phyloP scores from a whole-genome alignment of 2,329 filamentous ascomycete genomes.

The Monosporascus sp. region DNA sequence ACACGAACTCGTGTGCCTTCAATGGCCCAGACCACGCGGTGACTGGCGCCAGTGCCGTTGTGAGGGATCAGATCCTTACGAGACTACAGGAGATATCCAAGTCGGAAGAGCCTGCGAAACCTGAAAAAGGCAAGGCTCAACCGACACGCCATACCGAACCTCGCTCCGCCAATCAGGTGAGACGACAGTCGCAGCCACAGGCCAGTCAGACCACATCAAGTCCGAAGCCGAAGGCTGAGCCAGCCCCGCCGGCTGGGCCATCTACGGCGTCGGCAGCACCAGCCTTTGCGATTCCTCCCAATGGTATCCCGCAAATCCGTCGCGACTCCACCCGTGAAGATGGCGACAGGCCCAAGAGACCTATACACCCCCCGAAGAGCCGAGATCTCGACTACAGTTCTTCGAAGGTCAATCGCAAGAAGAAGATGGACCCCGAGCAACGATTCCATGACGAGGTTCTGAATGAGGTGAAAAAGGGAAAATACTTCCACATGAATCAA shows the following conservation, averaged over 20 bases:
- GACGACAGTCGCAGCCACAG: constrained; percentile 26
- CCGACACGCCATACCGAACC: constrained; percentile 41
- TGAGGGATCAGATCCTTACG: constrained; percentile 51
- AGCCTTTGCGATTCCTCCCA: constrained; percentile 70
- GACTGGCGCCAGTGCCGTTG: constrained; percentile 48
- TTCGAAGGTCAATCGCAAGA: constrained; percentile 70
- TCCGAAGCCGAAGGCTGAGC: constrained; percentile 30
- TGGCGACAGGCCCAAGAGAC: constrained; percentile 79
- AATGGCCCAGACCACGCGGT: constrained; percentile 76
- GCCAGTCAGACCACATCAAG: constrained; percentile 27
- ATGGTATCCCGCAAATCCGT: constrained; percentile 75
- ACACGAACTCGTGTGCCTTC: constrained; percentile 73
- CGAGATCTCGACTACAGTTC: constrained; percentile 82
- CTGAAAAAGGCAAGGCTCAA: constrained; percentile 51
- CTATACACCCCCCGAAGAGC: constrained; percentile 84
- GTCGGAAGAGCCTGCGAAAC: constrained; percentile 50
- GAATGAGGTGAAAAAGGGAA: constrained; percentile 69
- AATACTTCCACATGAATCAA: constrained; percentile 61
- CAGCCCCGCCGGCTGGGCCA: constrained; percentile 19
- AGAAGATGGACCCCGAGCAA: constrained; percentile 83
- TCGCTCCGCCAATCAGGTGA: constrained; percentile 30
- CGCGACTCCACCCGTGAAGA: constrained; percentile 76
- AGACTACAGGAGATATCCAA: constrained; percentile 38
- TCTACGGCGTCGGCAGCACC: constrained; percentile 39
- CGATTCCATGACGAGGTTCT: constrained; percentile 84